Conservation (phyloP, 768 basidiomycete genomes). For the Termitomyces heimii region DNA sequence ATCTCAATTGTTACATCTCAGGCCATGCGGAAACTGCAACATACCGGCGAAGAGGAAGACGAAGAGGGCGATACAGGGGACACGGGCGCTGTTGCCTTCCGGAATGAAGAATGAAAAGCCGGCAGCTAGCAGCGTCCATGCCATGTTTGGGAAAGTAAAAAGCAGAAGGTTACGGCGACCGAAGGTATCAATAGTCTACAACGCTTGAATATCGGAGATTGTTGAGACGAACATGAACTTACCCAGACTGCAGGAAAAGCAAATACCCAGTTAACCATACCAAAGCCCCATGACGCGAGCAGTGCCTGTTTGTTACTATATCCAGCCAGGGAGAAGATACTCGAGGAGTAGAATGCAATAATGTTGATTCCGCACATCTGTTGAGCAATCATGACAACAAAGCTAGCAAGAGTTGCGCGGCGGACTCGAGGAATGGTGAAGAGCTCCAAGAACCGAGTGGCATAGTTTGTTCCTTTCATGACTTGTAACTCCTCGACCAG, state of each 20-base stretch:
- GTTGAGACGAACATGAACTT: slow-evolving; percentile 18
- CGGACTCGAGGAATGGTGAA: slow-evolving; percentile 67
- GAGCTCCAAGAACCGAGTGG: slow-evolving; percentile 51
- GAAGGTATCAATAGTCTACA: slow-evolving; percentile 61
- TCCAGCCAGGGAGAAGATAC: slow-evolving; percentile 60
- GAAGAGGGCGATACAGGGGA: slow-evolving; percentile 38
- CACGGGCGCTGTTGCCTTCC: slow-evolving; percentile 24
- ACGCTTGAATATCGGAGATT: slow-evolving; percentile 1
- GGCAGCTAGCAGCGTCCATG: slow-evolving; percentile 65
- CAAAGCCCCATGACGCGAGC: slow-evolving; percentile 62
- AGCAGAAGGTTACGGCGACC: slow-evolving; percentile 74
- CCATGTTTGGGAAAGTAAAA: slow-evolving; percentile 80
- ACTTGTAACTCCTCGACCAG: slow-evolving; percentile 62
- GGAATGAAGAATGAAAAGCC: slow-evolving; percentile 66
- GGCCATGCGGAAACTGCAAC: not conserved
- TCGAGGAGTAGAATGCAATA: slow-evolving; percentile 75
- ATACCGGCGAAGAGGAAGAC: slow-evolving; percentile 37
- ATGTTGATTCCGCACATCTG: slow-evolving; percentile 85
- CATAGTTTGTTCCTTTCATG: slow-evolving; percentile 41
- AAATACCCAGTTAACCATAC: slow-evolving; percentile 59
- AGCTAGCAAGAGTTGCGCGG: slow-evolving; percentile 44
- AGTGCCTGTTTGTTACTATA: slow-evolving; percentile 52
- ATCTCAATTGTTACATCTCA: not conserved
- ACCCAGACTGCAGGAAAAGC: slow-evolving; percentile 63
- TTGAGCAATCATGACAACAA: slow-evolving; percentile 63